Evolutionary conservation across 1,139 yeast genomes (phyloP), one percentile per base, ranked within the genome.

Genomic region (Lodderomyces jiufengensis): DNA sequence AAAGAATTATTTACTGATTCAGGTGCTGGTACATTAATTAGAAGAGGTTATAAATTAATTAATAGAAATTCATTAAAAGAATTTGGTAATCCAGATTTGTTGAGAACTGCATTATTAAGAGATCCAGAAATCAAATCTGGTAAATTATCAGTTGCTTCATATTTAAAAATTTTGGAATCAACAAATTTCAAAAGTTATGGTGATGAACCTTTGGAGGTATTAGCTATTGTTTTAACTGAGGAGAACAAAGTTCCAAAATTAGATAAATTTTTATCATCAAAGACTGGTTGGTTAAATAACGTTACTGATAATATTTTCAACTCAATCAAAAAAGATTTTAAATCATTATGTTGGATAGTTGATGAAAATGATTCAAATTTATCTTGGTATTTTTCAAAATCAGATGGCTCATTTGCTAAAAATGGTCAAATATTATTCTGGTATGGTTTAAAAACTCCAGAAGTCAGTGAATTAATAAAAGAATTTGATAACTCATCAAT

Each of bases 1-100:
- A 92, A 90, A 63, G 99, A 92, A 63, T 77, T 92, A 55, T 92
- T 92, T 65, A 92, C 99, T 34, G 98, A 94, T 59, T 84, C 96
- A 11, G 99, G 99, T 61, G 99, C 98, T 32, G 99, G 99, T 55
- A 92, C 99, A 35, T 74, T 92, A 68, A 88, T 92, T 53, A 84
- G 98, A 74, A 80, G 98, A 62, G 99, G 99, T 44, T 87, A 92
- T 68, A 87, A 87, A 65, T 74, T 92, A 48, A 64, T 83, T 40
- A 81, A 82, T 51, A 78, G 86, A 58, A 71, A 74, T 48, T 75
- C 83, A 29, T 68, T 87, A 42, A 66, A 70, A 35, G 92, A 86
- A 43, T 87, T 90, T 57, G 75, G 85, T 27, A 76, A 84, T 51
- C 80, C 82, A 10, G 96, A 86, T 55, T 67, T 79, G 38, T 74